Evolutionary conservation across 345 rosid genomes (phyloP), one percentile per base, ranked within the genome.

Genomic region (Bruguiera sexangula): DNA sequence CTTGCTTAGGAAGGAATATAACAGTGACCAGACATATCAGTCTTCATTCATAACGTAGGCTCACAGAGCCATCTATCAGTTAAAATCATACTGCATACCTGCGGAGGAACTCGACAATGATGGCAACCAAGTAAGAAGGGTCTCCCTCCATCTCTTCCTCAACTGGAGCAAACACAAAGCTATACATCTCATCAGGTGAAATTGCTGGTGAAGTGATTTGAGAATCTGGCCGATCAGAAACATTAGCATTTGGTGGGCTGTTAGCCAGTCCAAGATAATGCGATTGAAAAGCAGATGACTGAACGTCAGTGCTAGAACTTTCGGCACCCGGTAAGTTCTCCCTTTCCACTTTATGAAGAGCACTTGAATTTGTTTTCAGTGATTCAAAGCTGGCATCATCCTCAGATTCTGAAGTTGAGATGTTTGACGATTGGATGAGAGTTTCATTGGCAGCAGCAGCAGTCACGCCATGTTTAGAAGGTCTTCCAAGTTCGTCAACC

Each of bases 111-210:
- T 96, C 98, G 1, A 89, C 74, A 63, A 96, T 83, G 73, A 96
- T 87, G 56, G 92, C 79, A 73, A 92, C 83, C 50, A 96, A 80
- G 86, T 96, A 96, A 16, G 91, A 90, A 31, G 95, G 85, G 78
- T 92, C 98, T 66, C 87, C 98, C 34, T 74, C 84, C 89, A 92
- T 84, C 84, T 82, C 89, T 75, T 90, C 98, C 79, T 90, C 98
- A 67, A 85, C 85, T 69, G 90, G 85, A 72, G 91, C 85, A 84
- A 96, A 96, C 67, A 96, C 89, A 73, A 80, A 85, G 78, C 77
- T 85, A 76, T 88, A 92, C 87, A 96, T 82, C 85, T 92, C 99
- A 83, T 90, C 92, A 22, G 98, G 95, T 74, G 99, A 90, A 78
- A 96, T 85, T 36, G 86, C 89, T 65, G 99, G 84, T 29, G 98